A percentile compares a stretch with the other conserved stretches of the same genome.
Evolutionary conservation across 2,329 filamentous ascomycete genomes (phyloP).

Genomic region (Acephala macrosclerotiorum): DNA sequence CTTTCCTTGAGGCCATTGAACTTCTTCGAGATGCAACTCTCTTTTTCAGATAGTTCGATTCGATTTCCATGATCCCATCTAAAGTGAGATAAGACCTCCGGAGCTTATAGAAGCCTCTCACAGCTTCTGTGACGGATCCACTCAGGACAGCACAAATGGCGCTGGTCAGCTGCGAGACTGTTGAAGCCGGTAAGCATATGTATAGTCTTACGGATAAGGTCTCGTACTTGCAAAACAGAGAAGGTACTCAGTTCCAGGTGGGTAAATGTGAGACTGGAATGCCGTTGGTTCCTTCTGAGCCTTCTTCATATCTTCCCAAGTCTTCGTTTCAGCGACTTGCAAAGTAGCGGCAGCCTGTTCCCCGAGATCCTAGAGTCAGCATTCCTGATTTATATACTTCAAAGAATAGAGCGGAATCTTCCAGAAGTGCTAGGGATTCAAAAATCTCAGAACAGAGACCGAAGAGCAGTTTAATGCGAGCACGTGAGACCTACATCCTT

Average conservation of each 20-base stretch:
- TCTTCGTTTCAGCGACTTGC: slow-evolving; percentile 76
- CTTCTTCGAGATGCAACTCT: slow-evolving; percentile 27
- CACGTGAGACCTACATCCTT: slow-evolving; percentile 59
- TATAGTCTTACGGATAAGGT: neutral
- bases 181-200: slow-evolving; percentile 14
- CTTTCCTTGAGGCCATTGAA: slow-evolving; percentile 27
- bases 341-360: slow-evolving; percentile 66
- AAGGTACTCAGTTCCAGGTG: slow-evolving; percentile 85
- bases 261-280: slow-evolving; percentile 68
- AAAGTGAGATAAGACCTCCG: slow-evolving; percentile 87
- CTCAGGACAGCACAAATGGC: slow-evolving; percentile 90
- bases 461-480: too few relatives aligned
- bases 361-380: too few relatives aligned
- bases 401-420: too few relatives aligned
- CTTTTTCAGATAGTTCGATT: slow-evolving; percentile 62
- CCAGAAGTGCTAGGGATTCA: too few relatives aligned
- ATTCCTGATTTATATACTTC: too few relatives aligned
- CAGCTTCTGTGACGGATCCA: slow-evolving; percentile 88
- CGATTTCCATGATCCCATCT: slow-evolving; percentile 78
- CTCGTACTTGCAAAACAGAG: slow-evolving; percentile 72
- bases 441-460: too few relatives aligned
- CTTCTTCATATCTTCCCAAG: slow-evolving; percentile 78
- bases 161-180: slow-evolving; percentile 82
- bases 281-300: slow-evolving; percentile 72
- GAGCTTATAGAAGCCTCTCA: slow-evolving; percentile 92